Conservation (phyloP, 495 filamentous ascomycete species). For the Aspergillus saccharolyticus region DNA sequence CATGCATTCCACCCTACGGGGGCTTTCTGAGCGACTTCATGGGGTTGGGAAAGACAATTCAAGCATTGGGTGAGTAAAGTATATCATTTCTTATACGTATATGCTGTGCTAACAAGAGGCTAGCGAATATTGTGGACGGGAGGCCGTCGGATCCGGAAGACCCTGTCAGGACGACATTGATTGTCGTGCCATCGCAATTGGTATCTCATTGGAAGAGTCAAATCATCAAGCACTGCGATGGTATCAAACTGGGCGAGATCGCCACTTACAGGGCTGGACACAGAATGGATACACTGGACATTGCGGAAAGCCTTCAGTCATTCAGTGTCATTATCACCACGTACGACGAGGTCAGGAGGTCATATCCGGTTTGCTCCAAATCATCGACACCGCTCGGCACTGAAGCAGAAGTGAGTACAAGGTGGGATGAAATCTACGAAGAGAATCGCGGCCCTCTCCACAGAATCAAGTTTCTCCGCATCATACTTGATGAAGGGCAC, state of each 20-base stretch:
- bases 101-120: neutral
- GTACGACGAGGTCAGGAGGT: constrained; percentile 49
- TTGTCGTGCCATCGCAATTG: constrained; percentile 43
- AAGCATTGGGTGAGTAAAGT: constrained; percentile 30
- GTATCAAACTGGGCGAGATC: constrained; percentile 11
- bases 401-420: constrained; percentile 24
- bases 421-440: constrained; percentile 32
- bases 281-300: constrained; percentile 10
- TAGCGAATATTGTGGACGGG: constrained; percentile 45
- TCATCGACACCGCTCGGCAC: constrained; percentile 23
- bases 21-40: constrained; percentile 57
- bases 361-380: constrained; percentile 37
- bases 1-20: constrained; percentile 34
- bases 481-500: constrained; percentile 57
- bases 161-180: constrained; percentile 39
- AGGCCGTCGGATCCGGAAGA: constrained; percentile 25
- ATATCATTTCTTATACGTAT: neutral
- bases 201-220: constrained; percentile 43
- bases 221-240: constrained; percentile 34
- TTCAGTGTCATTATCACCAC: constrained; percentile 38
- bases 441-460: constrained; percentile 43
- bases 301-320: constrained; percentile 11
- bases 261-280: constrained; percentile 12
- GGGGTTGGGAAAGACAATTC: constrained; percentile 60
- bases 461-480: constrained; percentile 44